A percentile compares a stretch with the other conserved stretches of the same genome.
Evolutionary conservation across 345 rosid species (phyloP).

Genomic region (Salix exigua): DNA sequence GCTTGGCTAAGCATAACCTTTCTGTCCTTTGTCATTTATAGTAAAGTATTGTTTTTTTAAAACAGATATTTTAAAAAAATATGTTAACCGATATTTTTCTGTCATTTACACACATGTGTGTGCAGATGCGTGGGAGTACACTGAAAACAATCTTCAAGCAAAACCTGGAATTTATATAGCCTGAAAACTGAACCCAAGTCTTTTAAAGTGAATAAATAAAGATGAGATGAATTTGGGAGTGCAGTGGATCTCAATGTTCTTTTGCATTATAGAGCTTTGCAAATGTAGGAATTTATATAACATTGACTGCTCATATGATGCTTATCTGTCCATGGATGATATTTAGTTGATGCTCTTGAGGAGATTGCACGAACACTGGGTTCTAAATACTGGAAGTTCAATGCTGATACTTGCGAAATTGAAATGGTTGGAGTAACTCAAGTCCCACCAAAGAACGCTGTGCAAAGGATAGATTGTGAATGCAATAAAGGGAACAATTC

Average conservation of each 20-base stretch:
- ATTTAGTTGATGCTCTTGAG: conserved; percentile 46
- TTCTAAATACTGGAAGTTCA: conserved; percentile 43
- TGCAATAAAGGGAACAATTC: conserved; percentile 30
- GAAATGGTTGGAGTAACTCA: conserved; percentile 19
- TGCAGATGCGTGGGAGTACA: not conserved
- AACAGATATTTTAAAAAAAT: too few species aligned
- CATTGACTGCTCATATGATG: conserved; percentile 3
- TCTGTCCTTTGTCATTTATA: not conserved
- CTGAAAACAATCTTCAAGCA: not conserved
- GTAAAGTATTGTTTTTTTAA: not conserved
- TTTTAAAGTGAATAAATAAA: not conserved
- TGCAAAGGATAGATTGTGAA: conserved; percentile 28
- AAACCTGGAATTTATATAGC: not conserved
- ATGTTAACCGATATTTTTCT: too few species aligned
- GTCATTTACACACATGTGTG: not conserved
- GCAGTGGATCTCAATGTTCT: not conserved
- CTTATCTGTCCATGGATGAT: conserved; percentile 20
- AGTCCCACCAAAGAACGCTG: conserved; percentile 14
- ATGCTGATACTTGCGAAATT: conserved; percentile 36
- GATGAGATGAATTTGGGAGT: not conserved
- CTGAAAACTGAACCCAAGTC: not conserved
- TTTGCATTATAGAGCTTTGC: not conserved
- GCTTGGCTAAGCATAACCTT: not conserved
- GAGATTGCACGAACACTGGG: conserved; percentile 49
- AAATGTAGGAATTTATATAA: not conserved